Base-by-base conservation (phyloP, 2,329 filamentous ascomycete genomes). In the Penicillium nordicum region DNA sequence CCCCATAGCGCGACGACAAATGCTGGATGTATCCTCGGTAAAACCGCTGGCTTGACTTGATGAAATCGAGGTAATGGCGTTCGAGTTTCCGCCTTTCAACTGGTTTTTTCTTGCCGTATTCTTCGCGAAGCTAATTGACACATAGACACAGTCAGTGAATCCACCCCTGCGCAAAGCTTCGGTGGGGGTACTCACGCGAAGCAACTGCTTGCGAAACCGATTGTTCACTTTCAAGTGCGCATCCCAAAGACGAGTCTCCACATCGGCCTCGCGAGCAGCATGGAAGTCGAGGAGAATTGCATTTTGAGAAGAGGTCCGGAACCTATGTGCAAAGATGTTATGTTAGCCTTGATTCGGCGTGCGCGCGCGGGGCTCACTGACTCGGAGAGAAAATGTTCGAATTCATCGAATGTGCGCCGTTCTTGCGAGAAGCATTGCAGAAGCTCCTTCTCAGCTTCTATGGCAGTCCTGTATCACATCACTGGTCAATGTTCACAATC, bases 11-110 rank as follows among this genome's bases (percentile, higher is more conserved):
- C 18, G 79, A 79, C 51, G 88, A 86, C 25, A 97, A 80, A 55
- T 87, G 85, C 72, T 93, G 86, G 53, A 97, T 88, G 68, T 90
- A 94, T 63, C 86, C 87, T 67, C 89, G 86, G 79, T 97, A 97
- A 73, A 96, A 97, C 67, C 86, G 85, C 74, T 94, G 90, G 63
- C 91, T 89, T 45, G 87, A 88, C 74, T 93, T 95, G 65, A 97
- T 85, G 72, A 96, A 97, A 63, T 85, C 84, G 55, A 88, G 80
- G 73, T 95, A 97, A 61, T 87, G 82, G 74, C 89, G 92, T 71
- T 90, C 88, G 49, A 93, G 79, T 74, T 92, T 94, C 61, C 92
- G 85, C 67, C 85, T 85, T 74, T 85, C 82, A 44, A 86, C 83
- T 54, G 80, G 78, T 65, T 79, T 80, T 66, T 80, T 81, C 64